These are phyloP conservation scores for Xylaria sp. DNA, from an alignment of 2,329 filamentous ascomycete species.

Conservation along the genomic window DNA sequence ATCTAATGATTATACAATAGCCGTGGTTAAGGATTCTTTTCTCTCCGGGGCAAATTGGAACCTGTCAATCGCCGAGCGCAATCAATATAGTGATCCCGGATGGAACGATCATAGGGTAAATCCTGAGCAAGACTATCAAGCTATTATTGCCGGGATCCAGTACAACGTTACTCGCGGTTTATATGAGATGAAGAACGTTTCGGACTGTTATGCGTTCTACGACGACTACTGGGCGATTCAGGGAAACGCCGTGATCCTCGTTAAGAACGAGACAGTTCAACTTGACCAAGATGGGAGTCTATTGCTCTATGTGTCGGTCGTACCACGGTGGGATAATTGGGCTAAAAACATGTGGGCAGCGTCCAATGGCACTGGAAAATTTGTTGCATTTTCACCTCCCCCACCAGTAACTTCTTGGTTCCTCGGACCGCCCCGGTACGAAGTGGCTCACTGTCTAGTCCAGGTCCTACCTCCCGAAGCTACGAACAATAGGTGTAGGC, in stretches of 20 bases:
- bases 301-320: background rate
- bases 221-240: background rate
- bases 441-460: background rate
- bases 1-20: background rate
- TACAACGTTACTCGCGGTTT: too few relatives aligned
- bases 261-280: background rate
- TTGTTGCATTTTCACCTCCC: background rate
- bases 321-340: background rate
- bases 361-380: background rate
- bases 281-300: background rate
- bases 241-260: background rate
- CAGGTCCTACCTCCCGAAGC: background rate
- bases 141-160: background rate
- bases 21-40: background rate
- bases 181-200: background rate
- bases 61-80: background rate
- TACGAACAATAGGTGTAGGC: background rate
- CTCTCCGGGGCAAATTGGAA: background rate
- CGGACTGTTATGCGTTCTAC: background rate
- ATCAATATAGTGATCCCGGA: background rate
- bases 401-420: background rate
- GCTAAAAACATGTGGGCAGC: slow-evolving; percentile 1
- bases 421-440: background rate
- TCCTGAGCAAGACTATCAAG: background rate
- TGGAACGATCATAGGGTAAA: background rate